Percentiles rank a stretch among this genome's conserved stretches.
These are phyloP conservation scores for Scheffersomyces parashehatae DNA, from an alignment of 1,139 yeast species.

Conservation along the genomic window DNA sequence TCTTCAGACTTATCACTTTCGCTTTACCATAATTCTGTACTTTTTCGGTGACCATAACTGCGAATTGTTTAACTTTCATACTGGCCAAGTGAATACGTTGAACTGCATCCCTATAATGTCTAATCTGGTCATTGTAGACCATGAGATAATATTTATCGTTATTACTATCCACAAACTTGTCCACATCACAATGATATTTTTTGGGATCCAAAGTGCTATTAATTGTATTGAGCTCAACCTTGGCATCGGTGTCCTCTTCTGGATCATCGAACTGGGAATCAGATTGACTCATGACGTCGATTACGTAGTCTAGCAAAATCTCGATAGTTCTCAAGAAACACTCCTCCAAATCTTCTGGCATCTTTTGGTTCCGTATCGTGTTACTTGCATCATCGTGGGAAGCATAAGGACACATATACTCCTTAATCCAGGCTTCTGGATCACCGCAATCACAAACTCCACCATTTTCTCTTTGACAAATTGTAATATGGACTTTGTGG, in stretches of 20 bases:
- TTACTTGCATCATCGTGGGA: conserved; percentile 6
- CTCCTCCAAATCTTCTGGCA: conserved; percentile 36
- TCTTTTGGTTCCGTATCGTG: conserved; percentile 10
- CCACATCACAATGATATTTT: conserved; percentile 28
- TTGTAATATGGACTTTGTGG: conserved; percentile 73
- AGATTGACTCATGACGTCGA: conserved; percentile 63
- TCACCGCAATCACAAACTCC: conserved; percentile 79
- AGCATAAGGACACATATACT: conserved; percentile 31
- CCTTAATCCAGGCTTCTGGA: conserved; percentile 56
- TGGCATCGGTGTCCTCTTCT: conserved; percentile 20
- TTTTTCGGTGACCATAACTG: conserved; percentile 68
- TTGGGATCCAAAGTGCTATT: conserved; percentile 31
- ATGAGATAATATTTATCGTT: conserved; percentile 57
- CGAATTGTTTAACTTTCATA: conserved; percentile 64
- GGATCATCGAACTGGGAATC: conserved; percentile 39
- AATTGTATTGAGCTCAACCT: conserved; percentile 26
- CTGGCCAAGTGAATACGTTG: conserved; percentile 67
- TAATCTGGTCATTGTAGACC: conserved; percentile 77
- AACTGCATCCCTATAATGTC: conserved; percentile 74
- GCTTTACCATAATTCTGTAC: conserved; percentile 72
- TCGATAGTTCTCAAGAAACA: conserved; percentile 50
- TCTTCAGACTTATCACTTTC: conserved; percentile 57
- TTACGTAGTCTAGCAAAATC: conserved; percentile 65
- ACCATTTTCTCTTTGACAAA: conserved; percentile 80
- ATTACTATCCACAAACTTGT: conserved; percentile 35